A percentile compares a stretch with the other conserved stretches of the same genome.
These are phyloP conservation scores for Pseudomonodictys pantanalensis DNA, from an alignment of 495 filamentous ascomycete species.

Conservation along the genomic window DNA sequence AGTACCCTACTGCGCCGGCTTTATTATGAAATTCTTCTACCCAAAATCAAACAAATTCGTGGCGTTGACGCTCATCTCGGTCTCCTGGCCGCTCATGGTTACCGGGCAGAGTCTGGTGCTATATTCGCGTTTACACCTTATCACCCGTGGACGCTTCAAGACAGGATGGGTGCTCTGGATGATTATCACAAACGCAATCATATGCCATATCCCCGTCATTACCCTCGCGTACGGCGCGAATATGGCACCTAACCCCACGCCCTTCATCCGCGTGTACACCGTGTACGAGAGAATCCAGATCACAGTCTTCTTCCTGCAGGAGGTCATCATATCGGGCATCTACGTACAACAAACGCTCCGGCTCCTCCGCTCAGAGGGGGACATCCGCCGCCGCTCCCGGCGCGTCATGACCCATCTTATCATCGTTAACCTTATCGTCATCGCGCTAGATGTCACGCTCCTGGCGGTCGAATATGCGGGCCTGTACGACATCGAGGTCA, in stretches of 20 bases:
- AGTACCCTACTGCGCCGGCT: not conserved
- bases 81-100: conserved; percentile 20
- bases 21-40: not conserved
- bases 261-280: conserved; percentile 3
- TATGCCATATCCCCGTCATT: conserved; percentile 1
- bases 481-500: conserved; percentile 34
- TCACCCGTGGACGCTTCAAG: conserved; percentile 6
- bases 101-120: conserved; percentile 31
- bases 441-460: conserved; percentile 30
- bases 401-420: not conserved
- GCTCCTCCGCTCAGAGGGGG: not conserved
- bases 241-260: not conserved
- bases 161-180: conserved; percentile 11
- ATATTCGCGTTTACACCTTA: conserved; percentile 24
- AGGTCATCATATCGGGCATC: conserved; percentile 7
- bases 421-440: conserved; percentile 31
- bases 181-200: conserved; percentile 22
- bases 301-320: conserved; percentile 16
- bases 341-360: conserved; percentile 5
- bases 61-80: not conserved
- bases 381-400: not conserved
- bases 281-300: conserved; percentile 7
- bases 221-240: not conserved
- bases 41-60: not conserved
- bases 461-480: conserved; percentile 33